These are phyloP conservation scores for Periglandula ipomoeae DNA, from an alignment of 2,329 filamentous ascomycete genomes.

Conservation along the genomic window DNA sequence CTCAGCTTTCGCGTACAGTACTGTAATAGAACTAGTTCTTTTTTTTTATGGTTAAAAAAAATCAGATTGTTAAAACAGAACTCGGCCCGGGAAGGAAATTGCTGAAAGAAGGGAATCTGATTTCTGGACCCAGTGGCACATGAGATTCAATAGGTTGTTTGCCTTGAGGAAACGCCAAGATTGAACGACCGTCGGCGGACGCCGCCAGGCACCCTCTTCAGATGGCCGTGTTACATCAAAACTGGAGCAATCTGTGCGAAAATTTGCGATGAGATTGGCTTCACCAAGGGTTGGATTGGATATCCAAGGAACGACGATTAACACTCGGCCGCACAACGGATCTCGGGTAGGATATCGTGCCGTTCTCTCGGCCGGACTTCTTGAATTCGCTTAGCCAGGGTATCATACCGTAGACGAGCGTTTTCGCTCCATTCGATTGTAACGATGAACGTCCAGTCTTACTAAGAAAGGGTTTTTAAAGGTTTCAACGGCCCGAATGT, in stretches of 20 bases:
- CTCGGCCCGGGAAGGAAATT: too few species aligned
- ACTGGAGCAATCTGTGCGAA: too few species aligned
- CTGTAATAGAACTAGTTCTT: too few species aligned
- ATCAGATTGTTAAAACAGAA: too few species aligned
- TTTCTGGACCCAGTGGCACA: not conserved
- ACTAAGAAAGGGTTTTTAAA: not conserved
- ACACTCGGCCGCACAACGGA: conserved; percentile 1
- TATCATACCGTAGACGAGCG: not conserved
- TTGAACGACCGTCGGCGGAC: not conserved
- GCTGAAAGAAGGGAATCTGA: too few species aligned
- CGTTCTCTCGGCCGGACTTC: conserved; percentile 1
- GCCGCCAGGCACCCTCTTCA: too few species aligned
- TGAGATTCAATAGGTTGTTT: not conserved
- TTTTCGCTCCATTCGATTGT: not conserved
- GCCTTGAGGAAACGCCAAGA: not conserved
- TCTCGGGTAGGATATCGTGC: not conserved
- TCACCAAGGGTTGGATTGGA: not conserved
- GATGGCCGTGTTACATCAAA: too few species aligned
- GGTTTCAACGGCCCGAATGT: too few species aligned
- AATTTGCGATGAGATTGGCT: not conserved
- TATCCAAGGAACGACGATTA: not conserved
- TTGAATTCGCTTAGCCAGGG: not conserved
- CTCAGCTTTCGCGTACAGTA: too few species aligned
- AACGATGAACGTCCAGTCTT: not conserved
- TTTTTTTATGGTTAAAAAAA: not conserved